These are phyloP conservation scores for Lachnellula arida DNA, from an alignment of 2,329 filamentous ascomycete genomes.

Conservation along the genomic window DNA sequence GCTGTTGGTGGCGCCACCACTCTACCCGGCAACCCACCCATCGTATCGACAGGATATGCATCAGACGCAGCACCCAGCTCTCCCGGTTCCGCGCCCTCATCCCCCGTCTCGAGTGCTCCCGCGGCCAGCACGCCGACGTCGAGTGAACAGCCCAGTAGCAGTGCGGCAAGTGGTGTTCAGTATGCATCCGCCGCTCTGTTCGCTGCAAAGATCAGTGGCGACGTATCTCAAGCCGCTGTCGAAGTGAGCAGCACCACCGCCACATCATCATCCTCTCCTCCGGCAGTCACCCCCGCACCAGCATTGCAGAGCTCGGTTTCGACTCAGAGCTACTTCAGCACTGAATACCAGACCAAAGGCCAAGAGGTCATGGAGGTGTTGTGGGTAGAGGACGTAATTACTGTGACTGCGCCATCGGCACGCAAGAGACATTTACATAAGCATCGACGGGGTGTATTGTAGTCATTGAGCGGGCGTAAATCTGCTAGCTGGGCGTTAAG, in stretches of 20 bases:
- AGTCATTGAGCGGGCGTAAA: background rate
- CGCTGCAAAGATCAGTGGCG: slow-evolving; percentile 3
- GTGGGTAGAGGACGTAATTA: slow-evolving; percentile 52
- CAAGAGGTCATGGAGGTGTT: slow-evolving; percentile 51
- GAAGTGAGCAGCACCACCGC: background rate
- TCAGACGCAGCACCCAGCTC: slow-evolving; percentile 14
- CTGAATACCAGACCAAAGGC: slow-evolving; percentile 48
- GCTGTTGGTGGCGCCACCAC: slow-evolving; percentile 45
- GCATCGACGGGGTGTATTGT: slow-evolving; percentile 1
- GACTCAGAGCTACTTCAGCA: slow-evolving; percentile 39
- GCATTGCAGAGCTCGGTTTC: slow-evolving; percentile 15
- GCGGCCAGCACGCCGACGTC: background rate
- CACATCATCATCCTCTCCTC: background rate
- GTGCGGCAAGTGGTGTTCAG: slow-evolving; percentile 13
- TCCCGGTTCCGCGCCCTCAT: background rate
- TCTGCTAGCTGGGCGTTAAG: no score
- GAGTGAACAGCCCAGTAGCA: background rate
- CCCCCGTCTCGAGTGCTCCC: slow-evolving; percentile 16
- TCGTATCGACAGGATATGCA: slow-evolving; percentile 41
- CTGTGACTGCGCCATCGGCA: slow-evolving; percentile 17
- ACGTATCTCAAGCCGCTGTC: background rate
- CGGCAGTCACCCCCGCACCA: slow-evolving; percentile 17
- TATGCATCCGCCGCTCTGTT: slow-evolving; percentile 33
- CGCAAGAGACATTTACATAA: slow-evolving; percentile 5
- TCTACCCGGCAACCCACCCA: slow-evolving; percentile 61